A percentile compares a stretch with the other conserved stretches of the same genome.
phyloP scores from a whole-genome alignment of 1,284 basidiomycete species.

The Exsudoporus floridanus region DNA sequence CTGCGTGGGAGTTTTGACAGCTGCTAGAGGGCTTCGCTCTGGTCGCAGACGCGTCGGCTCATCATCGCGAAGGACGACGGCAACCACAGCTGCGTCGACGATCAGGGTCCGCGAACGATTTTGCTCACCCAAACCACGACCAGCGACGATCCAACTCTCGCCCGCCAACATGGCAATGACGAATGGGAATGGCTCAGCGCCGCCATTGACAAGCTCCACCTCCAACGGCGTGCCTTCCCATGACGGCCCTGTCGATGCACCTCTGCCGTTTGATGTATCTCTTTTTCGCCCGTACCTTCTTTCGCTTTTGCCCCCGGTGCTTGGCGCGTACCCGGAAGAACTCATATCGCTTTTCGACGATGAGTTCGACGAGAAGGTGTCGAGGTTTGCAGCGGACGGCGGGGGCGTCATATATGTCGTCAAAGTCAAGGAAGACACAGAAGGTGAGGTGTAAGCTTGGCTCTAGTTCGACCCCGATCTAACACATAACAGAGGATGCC shows the following conservation, averaged over 20 bases:
- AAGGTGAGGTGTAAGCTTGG: conserved; percentile 47
- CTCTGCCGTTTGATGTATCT: conserved; percentile 54
- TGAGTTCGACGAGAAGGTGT: conserved; percentile 72
- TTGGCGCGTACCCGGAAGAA: conserved; percentile 63
- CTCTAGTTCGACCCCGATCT: conserved; percentile 12
- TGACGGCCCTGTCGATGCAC: conserved; percentile 30
- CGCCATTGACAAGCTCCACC: conserved; percentile 29
- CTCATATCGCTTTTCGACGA: conserved; percentile 69
- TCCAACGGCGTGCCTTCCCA: conserved; percentile 27
- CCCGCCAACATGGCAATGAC: conserved; percentile 23
- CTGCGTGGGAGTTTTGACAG: conserved; percentile 22
- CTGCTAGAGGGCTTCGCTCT: not conserved
- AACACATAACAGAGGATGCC: conserved; percentile 51
- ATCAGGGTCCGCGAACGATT: not conserved
- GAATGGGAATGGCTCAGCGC: conserved; percentile 26
- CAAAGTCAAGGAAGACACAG: conserved; percentile 68
- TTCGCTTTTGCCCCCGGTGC: conserved; percentile 70
- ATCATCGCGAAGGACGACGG: conserved; percentile 26
- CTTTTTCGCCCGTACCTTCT: conserved; percentile 68
- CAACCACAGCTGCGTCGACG: conserved; percentile 11
- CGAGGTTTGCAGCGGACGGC: conserved; percentile 71
- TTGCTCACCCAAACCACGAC: conserved; percentile 11
- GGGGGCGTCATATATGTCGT: conserved; percentile 76
- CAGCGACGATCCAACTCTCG: conserved; percentile 11
- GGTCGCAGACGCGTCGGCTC: conserved; percentile 26